A percentile compares a stretch with the other conserved stretches of the same genome.
These are phyloP conservation scores for Cercis canadensis DNA, from an alignment of 306 rosid species.

Conservation along the genomic window DNA sequence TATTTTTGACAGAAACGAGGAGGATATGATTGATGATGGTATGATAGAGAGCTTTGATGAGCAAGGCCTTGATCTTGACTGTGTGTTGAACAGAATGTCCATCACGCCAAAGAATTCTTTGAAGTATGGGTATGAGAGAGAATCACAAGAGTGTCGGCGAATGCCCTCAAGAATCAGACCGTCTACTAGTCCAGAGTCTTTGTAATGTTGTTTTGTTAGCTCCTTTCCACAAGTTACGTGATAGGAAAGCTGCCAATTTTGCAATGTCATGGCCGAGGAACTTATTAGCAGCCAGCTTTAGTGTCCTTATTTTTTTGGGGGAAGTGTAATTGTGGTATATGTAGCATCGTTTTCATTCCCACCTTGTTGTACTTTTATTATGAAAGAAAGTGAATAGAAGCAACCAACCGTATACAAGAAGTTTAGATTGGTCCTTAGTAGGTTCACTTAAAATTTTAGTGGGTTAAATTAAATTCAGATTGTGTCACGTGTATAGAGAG, in stretches of 20 bases:
- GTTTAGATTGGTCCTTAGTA: no score
- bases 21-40: constrained; percentile 43
- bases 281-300: no score
- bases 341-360: not conserved
- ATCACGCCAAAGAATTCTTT: constrained; percentile 62
- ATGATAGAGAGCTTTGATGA: constrained; percentile 45
- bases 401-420: not conserved
- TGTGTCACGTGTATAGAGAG: no score
- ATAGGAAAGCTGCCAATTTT: not conserved
- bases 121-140: constrained; percentile 14
- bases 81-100: constrained; percentile 63
- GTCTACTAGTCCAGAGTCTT: constrained; percentile 64
- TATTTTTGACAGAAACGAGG: constrained; percentile 30
- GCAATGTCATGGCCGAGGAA: not conserved
- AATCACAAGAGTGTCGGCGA: constrained; percentile 2
- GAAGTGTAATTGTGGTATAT: not conserved
- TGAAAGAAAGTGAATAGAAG: not conserved
- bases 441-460: no score
- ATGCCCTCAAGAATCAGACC: constrained; percentile 73
- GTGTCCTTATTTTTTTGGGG: not conserved
- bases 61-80: constrained; percentile 41
- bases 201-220: constrained; percentile 19
- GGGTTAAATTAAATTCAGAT: no score
- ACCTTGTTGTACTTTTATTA: not conserved
- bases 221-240: not conserved